Conservation (phyloP, 106 monocot genomes). For the Dioscorea alata region DNA sequence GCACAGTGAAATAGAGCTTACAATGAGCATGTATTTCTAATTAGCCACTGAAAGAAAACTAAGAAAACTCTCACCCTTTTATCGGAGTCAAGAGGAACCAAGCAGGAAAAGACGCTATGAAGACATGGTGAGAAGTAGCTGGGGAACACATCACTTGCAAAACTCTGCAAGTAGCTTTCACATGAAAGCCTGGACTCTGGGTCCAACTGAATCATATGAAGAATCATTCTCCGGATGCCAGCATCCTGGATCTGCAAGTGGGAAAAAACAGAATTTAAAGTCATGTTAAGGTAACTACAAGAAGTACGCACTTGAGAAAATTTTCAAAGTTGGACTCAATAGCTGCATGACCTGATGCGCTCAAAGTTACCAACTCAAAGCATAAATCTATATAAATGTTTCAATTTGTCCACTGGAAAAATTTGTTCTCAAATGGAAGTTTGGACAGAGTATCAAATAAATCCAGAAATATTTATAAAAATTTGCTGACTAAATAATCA, state of each 20-base stretch:
- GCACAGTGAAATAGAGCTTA: slow-evolving; percentile 1
- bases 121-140: slow-evolving; percentile 90
- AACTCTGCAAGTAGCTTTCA: slow-evolving; percentile 82
- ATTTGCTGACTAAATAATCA: too few relatives aligned
- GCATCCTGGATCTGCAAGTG: slow-evolving; percentile 71
- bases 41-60: neutral
- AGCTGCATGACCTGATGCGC: too few relatives aligned
- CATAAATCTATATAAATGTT: neutral
- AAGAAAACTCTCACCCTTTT: slow-evolving; percentile 50
- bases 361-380: neutral
- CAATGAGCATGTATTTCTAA: too few relatives aligned
- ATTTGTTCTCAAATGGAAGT: too few relatives aligned
- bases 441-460: too few relatives aligned
- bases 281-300: too few relatives aligned
- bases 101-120: slow-evolving; percentile 86
- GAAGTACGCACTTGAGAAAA: too few relatives aligned
- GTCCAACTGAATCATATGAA: slow-evolving; percentile 99
- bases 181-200: slow-evolving; percentile 77
- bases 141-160: slow-evolving; percentile 68
- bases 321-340: too few relatives aligned
- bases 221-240: slow-evolving; percentile 84
- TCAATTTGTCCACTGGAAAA: too few relatives aligned
- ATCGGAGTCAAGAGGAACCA: slow-evolving; percentile 87
- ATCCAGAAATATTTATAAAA: too few relatives aligned
- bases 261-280: neutral